Evolutionary conservation across 106 monocot species (phyloP).

Genomic region (Dioscorea dumetorum): DNA sequence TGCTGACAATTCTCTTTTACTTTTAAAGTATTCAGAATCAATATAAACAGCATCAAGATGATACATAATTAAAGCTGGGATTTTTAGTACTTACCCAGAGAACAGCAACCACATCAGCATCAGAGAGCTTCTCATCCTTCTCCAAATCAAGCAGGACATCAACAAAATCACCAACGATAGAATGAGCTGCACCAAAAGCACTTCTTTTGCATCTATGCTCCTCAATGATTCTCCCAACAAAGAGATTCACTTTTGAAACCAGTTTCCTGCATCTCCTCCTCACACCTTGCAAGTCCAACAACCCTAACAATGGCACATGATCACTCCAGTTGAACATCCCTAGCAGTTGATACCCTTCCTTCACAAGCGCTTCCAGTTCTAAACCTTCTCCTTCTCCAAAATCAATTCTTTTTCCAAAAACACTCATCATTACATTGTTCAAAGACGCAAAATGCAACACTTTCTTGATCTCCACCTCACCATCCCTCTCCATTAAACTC

Average conservation of each 20-base stretch:
- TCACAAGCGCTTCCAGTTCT: slow-evolving; percentile 23
- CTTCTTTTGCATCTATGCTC: slow-evolving; percentile 16
- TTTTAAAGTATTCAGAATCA: no score
- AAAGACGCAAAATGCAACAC: slow-evolving; percentile 28
- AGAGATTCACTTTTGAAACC: slow-evolving; percentile 16
- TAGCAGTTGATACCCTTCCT: slow-evolving; percentile 30
- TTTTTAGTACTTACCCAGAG: slow-evolving; percentile 32
- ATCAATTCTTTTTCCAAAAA: slow-evolving; percentile 29
- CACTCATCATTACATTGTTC: slow-evolving; percentile 32
- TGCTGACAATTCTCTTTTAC: no score
- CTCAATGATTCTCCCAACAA: slow-evolving; percentile 26
- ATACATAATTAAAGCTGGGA: no score
- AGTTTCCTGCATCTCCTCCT: slow-evolving; percentile 25
- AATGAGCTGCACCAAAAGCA: neutral
- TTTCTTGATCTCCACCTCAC: slow-evolving; percentile 12
- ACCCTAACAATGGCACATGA: slow-evolving; percentile 24
- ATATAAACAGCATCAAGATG: no score
- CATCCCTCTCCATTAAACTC: slow-evolving; percentile 9
- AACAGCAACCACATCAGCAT: slow-evolving; percentile 48
- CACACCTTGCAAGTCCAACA: slow-evolving; percentile 30
- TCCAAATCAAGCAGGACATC: slow-evolving; percentile 44
- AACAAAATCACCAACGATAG: slow-evolving; percentile 21
- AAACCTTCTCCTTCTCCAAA: slow-evolving; percentile 15
- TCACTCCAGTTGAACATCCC: slow-evolving; percentile 39
- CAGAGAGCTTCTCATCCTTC: slow-evolving; percentile 36